Conservation (phyloP, 768 basidiomycete species). For the Rhodocollybia butyracea region DNA sequence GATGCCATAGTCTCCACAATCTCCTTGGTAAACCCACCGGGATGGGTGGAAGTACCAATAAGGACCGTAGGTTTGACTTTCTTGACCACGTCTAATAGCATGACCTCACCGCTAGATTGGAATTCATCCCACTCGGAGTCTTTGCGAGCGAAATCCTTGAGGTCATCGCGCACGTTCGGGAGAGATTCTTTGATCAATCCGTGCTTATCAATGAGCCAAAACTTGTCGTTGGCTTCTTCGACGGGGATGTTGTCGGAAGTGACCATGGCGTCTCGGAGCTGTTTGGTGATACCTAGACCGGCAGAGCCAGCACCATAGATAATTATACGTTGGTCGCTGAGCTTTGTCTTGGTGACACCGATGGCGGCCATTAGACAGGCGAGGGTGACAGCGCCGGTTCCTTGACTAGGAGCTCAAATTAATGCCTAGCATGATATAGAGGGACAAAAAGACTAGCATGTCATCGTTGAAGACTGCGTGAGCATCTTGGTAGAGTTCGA, state of each 20-base stretch:
- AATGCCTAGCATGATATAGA: background rate
- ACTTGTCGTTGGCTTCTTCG: conserved; percentile 59
- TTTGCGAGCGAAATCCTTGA: conserved; percentile 54
- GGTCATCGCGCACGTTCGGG: conserved; percentile 39
- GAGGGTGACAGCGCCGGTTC: conserved; percentile 74
- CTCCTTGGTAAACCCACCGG: conserved; percentile 76
- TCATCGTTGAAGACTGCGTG: conserved; percentile 85
- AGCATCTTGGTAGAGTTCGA: conserved; percentile 58
- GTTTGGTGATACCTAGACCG: conserved; percentile 74
- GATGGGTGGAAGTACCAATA: conserved; percentile 79
- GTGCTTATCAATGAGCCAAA: conserved; percentile 72
- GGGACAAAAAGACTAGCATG: conserved; percentile 41
- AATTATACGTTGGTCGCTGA: conserved; percentile 74
- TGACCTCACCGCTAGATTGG: conserved; percentile 34
- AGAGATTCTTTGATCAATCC: conserved; percentile 55
- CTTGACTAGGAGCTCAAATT: conserved; percentile 44
- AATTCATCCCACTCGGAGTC: conserved; percentile 52
- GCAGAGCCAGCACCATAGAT: conserved; percentile 83
- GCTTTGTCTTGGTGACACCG: conserved; percentile 57
- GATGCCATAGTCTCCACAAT: conserved; percentile 67
- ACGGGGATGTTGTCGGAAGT: conserved; percentile 45
- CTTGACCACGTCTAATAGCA: conserved; percentile 67
- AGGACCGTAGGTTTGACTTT: conserved; percentile 76
- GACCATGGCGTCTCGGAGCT: conserved; percentile 75
- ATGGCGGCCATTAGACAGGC: conserved; percentile 67